A percentile compares a stretch with the other conserved stretches of the same genome.
These are phyloP conservation scores for Vitis hybrid DNA, from an alignment of 177 flowering plant genomes.

Conservation along the genomic window DNA sequence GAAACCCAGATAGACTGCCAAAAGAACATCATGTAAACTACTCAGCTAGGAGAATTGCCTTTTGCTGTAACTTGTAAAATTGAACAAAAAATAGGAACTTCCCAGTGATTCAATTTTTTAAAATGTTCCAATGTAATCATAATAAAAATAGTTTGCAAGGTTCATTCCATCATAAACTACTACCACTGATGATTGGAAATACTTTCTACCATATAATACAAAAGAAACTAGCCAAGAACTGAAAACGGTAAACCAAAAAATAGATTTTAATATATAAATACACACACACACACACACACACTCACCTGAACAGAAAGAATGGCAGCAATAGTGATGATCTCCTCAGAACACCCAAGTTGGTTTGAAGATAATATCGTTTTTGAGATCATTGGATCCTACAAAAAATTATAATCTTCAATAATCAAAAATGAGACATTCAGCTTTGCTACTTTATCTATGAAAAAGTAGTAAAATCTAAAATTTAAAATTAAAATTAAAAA, in stretches of 20 bases:
- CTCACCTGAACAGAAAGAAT: conserved; percentile 69
- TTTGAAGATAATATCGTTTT: conserved; percentile 83
- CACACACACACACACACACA: neutral
- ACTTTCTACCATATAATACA: neutral
- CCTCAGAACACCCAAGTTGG: conserved; percentile 87
- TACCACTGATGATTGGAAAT: neutral
- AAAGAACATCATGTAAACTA: conserved; percentile 5
- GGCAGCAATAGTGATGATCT: conserved; percentile 82
- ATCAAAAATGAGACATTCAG: neutral
- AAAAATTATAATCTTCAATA: neutral
- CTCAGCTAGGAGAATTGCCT: neutral
- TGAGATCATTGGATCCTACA: conserved; percentile 92
- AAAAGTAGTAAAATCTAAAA: neutral
- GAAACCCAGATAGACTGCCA: conserved; percentile 93
- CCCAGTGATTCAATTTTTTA: too few relatives aligned
- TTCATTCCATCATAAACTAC: neutral
- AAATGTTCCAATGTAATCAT: too few relatives aligned
- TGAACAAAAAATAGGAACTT: too few relatives aligned
- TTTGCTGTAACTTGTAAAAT: too few relatives aligned
- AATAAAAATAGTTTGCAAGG: neutral
- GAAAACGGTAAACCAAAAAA: neutral
- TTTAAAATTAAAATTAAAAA: neutral
- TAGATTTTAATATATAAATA: neutral
- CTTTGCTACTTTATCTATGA: neutral
- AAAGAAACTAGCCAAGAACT: neutral